Conservation (phyloP, 768 basidiomycete genomes). For the Tylopilus intermedius region DNA sequence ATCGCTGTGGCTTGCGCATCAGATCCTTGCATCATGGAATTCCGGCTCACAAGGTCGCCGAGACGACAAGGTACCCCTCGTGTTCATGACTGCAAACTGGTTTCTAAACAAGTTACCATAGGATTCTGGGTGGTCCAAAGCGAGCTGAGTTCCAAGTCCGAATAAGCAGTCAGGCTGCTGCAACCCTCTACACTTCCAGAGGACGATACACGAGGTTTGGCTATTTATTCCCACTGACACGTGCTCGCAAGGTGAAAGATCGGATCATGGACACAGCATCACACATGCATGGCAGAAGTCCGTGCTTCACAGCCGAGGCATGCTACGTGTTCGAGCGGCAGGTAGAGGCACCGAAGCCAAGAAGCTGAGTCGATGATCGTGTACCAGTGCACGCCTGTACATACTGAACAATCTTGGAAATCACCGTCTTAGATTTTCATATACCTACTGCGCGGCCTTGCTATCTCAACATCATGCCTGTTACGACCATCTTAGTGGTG, state of each 20-base stretch:
- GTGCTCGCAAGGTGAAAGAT: background rate
- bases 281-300: background rate
- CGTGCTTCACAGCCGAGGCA: background rate
- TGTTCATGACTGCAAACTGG: background rate
- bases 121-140: constrained; percentile 20
- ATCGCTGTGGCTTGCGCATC: constrained; percentile 19
- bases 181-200: background rate
- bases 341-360: background rate
- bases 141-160: constrained; percentile 3
- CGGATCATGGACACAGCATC: background rate
- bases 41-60: constrained; percentile 14
- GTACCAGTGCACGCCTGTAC: background rate
- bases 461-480: background rate
- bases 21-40: constrained; percentile 23
- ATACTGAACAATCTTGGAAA: background rate
- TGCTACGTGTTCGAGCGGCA: background rate
- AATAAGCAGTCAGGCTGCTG: background rate
- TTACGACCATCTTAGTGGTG: background rate
- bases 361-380: background rate
- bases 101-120: background rate
- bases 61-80: constrained; percentile 17
- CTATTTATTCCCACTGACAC: background rate
- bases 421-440: background rate
- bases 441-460: background rate
- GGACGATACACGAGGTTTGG: background rate